A percentile compares a stretch with the other conserved stretches of the same genome.
Conservation (phyloP, 306 rosid genomes). For the Vicia sativa region DNA sequence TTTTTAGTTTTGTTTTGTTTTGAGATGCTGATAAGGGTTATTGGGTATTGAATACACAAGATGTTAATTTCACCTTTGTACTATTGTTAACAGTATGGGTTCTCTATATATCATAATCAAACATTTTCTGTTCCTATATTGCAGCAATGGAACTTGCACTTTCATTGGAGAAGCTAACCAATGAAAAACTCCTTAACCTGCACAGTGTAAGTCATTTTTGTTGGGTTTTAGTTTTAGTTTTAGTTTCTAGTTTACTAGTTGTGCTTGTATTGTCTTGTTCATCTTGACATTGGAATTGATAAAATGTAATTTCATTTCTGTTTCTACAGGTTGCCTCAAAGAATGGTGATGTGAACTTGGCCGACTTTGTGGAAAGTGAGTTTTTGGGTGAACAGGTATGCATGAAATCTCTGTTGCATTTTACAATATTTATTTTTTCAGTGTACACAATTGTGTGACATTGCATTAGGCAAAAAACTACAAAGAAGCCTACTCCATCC, state of each 20-base stretch:
- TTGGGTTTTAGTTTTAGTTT: neutral
- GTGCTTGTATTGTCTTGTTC: conserved; percentile 18
- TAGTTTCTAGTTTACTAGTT: conserved; percentile 21
- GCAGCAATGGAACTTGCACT: conserved; percentile 95
- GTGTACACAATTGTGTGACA: neutral
- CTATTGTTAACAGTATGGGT: neutral
- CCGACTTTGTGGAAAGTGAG: conserved; percentile 72
- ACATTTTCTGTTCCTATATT: neutral
- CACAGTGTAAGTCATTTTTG: conserved; percentile 55
- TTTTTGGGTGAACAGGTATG: conserved; percentile 85
- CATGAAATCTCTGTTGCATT: neutral
- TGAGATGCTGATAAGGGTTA: too few relatives aligned
- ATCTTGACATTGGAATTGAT: conserved; percentile 7
- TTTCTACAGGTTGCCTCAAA: conserved; percentile 63
- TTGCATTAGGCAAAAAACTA: too few relatives aligned
- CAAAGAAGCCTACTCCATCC: neutral
- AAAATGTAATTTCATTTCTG: conserved; percentile 1
- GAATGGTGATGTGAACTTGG: conserved; percentile 71
- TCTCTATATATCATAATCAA: neutral
- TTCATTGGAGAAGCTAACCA: conserved; percentile 85
- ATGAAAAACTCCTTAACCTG: conserved; percentile 79
- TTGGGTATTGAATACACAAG: neutral
- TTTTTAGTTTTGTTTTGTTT: neutral
- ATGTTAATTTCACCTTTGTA: conserved; percentile 2
- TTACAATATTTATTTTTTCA: neutral